phyloP scores from a whole-genome alignment of 805 yeast species.

The Kazachstania taianensis region DNA sequence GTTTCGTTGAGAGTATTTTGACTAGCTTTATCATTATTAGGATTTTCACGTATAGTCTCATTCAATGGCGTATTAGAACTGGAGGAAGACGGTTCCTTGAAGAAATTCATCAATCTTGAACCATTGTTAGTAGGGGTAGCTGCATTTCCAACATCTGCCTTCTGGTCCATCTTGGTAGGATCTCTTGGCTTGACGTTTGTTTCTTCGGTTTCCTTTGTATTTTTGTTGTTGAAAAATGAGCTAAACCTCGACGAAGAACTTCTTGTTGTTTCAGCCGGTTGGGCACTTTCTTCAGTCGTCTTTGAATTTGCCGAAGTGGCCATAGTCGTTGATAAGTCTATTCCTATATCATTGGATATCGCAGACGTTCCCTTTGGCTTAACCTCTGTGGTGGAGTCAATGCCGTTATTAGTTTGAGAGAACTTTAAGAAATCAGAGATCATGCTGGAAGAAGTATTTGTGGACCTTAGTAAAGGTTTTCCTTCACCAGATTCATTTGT shows the following conservation, averaged over 20 bases:
- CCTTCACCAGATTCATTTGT: too few relatives aligned
- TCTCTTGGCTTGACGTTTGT: background rate
- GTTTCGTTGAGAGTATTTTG: too few relatives aligned
- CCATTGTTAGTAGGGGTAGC: constrained; percentile 9
- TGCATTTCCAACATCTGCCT: background rate
- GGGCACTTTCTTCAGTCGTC: too few relatives aligned
- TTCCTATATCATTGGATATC: too few relatives aligned
- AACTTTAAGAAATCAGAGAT: constrained; percentile 26
- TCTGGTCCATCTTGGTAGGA: background rate
- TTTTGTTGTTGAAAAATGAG: constrained; percentile 25
- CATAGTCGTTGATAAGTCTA: too few relatives aligned
- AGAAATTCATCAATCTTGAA: constrained; percentile 26
- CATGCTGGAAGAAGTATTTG: constrained; percentile 15
- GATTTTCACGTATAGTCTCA: too few relatives aligned
- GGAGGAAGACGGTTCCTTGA: constrained; percentile 13
- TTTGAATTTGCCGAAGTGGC: too few relatives aligned
- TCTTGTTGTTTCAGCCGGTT: constrained; percentile 7
- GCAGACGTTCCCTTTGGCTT: too few relatives aligned
- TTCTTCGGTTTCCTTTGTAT: constrained; percentile 4
- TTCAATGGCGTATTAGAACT: constrained; percentile 2
- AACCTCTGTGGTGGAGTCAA: too few relatives aligned
- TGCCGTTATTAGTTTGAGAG: constrained; percentile 3
- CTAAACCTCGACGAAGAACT: constrained; percentile 28
- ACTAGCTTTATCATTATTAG: too few relatives aligned
- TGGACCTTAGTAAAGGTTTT: background rate